These are phyloP conservation scores for Nevesoporus exiguus DNA, from an alignment of 768 basidiomycete species.

Conservation along the genomic window DNA sequence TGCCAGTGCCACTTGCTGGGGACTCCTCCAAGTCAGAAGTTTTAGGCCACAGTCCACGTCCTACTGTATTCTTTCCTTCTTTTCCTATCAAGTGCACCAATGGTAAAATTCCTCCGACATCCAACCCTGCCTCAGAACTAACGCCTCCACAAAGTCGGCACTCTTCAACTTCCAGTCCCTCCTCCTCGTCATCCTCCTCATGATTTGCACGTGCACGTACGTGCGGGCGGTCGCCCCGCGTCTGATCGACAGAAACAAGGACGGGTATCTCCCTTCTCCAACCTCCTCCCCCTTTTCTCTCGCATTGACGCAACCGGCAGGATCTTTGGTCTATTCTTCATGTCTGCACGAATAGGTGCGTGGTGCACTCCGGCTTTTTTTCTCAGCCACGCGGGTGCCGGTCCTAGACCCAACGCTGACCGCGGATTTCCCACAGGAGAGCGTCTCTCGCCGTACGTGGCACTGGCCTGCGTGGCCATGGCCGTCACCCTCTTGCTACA, in stretches of 20 bases:
- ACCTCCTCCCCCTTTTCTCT: neutral
- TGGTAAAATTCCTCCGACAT: slow-evolving; percentile 12
- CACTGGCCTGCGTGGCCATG: slow-evolving; percentile 91
- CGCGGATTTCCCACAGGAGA: slow-evolving; percentile 60
- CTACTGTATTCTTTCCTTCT: neutral
- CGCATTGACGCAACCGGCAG: slow-evolving; percentile 39
- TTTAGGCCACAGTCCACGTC: neutral
- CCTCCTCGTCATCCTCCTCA: slow-evolving; percentile 85
- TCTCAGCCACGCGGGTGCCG: neutral
- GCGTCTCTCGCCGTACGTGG: slow-evolving; percentile 93
- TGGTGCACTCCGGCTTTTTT: too few relatives aligned
- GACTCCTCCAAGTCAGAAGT: neutral
- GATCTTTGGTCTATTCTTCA: slow-evolving; percentile 90
- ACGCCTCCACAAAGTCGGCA: slow-evolving; percentile 60
- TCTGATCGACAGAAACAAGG: slow-evolving; percentile 88
- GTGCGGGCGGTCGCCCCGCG: slow-evolving; percentile 86
- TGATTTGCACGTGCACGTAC: slow-evolving; percentile 98
- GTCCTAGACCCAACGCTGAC: neutral
- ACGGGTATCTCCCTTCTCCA: slow-evolving; percentile 59
- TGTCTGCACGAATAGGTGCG: slow-evolving; percentile 91
- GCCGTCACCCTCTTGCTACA: slow-evolving; percentile 65
- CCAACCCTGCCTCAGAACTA: neutral
- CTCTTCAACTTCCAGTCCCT: slow-evolving; percentile 98
- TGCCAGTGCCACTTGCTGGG: too few relatives aligned
- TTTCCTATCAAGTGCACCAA: neutral